Evolutionary conservation across 352 stramenopile genomes (phyloP), one percentile per base, ranked within the genome.

Genomic region (Peronospora farinosa): DNA sequence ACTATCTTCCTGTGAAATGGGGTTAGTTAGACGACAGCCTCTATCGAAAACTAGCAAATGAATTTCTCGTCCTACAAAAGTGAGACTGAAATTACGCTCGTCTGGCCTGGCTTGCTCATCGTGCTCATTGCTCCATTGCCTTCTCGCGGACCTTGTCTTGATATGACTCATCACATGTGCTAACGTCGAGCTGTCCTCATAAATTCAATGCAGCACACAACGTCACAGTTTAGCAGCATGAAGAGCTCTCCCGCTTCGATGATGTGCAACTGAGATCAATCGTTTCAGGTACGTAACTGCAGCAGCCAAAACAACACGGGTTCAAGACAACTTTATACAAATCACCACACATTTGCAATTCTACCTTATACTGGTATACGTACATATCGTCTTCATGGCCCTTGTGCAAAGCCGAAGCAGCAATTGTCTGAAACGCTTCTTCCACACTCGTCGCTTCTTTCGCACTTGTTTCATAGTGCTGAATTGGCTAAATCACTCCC

Each of bases 381-480:
- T 21, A 21, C 19, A 21, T 21, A 3, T 21, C 19, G 40, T 92
- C 82, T 57, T 92, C 82, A 50, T 89, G 75, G 8, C 79, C 82
- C 61, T 93, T 91, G 39, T 89, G 76, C 36, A 97, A 66, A 17
- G 91, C 91, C 7, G 88, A 83, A 37, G 77, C 87, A 42, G 95
- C 92, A 43, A 95, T 92, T 41, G 94, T 93, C 53, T 89, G 67
- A 71, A 99, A 99, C 5, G 96, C 96, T 32, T 92, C 90, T 55
- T 99, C 95, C 12, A 99, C 96, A 69, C 96, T 98, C 38, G 93
- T 89, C 1, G 92, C 90, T 42, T 97, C 95, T 62, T 99, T 99
- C 1, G 97, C 97, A 43, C 94, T 98, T 28, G 95, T 98, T 69
- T 99, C 96, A 76, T 97, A 98, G 67, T 98, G 96, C 47, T 95